Percentiles rank a stretch among this genome's conserved stretches.
phyloP scores from a whole-genome alignment of 495 filamentous ascomycete species.

The Hypomontagnella monticulosa region DNA sequence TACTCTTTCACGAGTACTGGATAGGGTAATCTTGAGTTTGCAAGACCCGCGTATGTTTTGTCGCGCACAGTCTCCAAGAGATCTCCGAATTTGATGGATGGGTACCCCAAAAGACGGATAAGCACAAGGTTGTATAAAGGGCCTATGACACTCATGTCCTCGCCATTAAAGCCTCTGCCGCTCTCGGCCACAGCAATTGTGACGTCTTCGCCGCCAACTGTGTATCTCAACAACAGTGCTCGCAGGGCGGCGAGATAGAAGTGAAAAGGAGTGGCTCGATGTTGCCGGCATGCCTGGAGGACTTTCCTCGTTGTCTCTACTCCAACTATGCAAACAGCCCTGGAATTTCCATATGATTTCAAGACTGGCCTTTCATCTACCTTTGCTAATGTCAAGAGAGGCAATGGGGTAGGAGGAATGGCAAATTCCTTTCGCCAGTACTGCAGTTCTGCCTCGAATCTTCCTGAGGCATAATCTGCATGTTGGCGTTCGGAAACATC shows the following conservation, averaged over 20 bases:
- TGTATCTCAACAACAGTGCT: slow-evolving; percentile 29
- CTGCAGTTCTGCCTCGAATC: slow-evolving; percentile 13
- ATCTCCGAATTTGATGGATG: slow-evolving; percentile 19
- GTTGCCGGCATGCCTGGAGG: slow-evolving; percentile 10
- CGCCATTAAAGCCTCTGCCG: slow-evolving; percentile 40
- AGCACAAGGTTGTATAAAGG: slow-evolving; percentile 61
- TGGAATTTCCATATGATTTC: not conserved
- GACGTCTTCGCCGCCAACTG: slow-evolving; percentile 44
- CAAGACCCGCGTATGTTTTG: slow-evolving; percentile 25
- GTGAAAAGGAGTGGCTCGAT: slow-evolving; percentile 39
- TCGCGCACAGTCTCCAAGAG: slow-evolving; percentile 16
- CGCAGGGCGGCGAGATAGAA: slow-evolving; percentile 44
- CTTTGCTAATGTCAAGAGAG: not conserved
- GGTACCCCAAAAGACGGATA: slow-evolving; percentile 43
- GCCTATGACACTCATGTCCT: slow-evolving; percentile 51
- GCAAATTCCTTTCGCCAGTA: slow-evolving; percentile 52
- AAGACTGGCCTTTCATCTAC: not conserved
- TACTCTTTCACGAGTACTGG: slow-evolving; percentile 47
- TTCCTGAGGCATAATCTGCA: slow-evolving; percentile 7
- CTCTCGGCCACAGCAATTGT: slow-evolving; percentile 49
- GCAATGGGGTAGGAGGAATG: slow-evolving; percentile 40
- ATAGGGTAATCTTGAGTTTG: slow-evolving; percentile 47
- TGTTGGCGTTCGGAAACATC: not conserved
- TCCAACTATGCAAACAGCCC: not conserved
- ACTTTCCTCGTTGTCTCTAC: slow-evolving; percentile 1